Conservation (phyloP, 495 filamentous ascomycete genomes). For the Hyphodiscus hymeniophilus region DNA sequence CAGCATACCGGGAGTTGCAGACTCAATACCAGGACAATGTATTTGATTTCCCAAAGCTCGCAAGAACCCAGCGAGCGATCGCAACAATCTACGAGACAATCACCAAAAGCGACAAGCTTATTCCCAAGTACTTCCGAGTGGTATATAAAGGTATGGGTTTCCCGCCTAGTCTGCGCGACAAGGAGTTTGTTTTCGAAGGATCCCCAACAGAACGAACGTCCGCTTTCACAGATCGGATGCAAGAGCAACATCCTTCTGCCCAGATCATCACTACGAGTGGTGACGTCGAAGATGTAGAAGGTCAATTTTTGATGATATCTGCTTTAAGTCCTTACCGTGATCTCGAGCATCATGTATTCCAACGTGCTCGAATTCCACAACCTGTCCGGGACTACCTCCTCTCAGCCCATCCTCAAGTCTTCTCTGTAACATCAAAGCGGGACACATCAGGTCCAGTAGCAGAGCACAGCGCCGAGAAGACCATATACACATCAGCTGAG, state of each 20-base stretch:
- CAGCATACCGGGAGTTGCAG: conserved; percentile 84
- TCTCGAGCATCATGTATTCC: conserved; percentile 76
- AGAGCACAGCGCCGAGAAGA: conserved; percentile 77
- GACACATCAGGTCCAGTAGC: conserved; percentile 54
- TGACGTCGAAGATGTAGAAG: conserved; percentile 75
- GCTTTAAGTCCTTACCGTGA: conserved; percentile 76
- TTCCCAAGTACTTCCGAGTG: conserved; percentile 87
- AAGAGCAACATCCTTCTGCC: conserved; percentile 81
- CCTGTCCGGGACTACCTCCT: conserved; percentile 80
- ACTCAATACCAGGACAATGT: conserved; percentile 79
- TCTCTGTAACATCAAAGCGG: conserved; percentile 63
- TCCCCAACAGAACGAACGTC: conserved; percentile 65
- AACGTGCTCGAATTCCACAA: conserved; percentile 73
- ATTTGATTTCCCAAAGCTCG: conserved; percentile 89
- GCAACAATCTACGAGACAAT: conserved; percentile 89
- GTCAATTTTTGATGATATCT: conserved; percentile 84
- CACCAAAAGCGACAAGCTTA: conserved; percentile 64
- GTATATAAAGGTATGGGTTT: conserved; percentile 89
- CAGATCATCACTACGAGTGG: conserved; percentile 61
- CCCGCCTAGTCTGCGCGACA: conserved; percentile 69
- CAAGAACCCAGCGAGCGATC: conserved; percentile 81
- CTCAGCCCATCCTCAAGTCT: conserved; percentile 59
- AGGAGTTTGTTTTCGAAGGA: conserved; percentile 88
- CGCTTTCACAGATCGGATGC: conserved; percentile 86
- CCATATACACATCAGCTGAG: conserved; percentile 75